Base-by-base conservation (phyloP, 495 filamentous ascomycete species). In the Xylaria castorea region DNA sequence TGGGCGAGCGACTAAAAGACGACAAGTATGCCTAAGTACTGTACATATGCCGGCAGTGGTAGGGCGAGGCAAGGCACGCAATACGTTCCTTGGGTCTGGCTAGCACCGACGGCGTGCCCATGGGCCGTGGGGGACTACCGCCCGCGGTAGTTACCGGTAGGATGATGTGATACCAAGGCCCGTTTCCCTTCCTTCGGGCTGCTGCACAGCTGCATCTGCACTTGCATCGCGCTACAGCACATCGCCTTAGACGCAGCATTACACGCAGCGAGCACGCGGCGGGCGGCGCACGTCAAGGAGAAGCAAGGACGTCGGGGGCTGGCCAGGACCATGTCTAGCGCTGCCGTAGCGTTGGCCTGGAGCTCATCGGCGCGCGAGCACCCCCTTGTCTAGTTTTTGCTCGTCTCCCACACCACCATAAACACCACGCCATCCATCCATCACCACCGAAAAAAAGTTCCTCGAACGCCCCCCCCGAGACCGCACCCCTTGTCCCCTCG, bases 351-450 rank as follows among this genome's bases (percentile, higher is more conserved):
- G 70, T 72, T 72, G 63, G 62, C 53, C 62, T 48, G 70, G 70
- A 38, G 60, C 36, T 71, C 69, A 16, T 71, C 70, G 70, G 50
- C 69, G 51, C 69, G 61, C 46, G 69, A 72, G 57, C 62, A 66
- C 71, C 74, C 76, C 77, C 77, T 79, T 79, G 77, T 79, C 77
- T 79, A 79, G 77, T 77, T 68, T 73, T 50, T 72, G 72, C 70
- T 25, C 42, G 75, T 79, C 77, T 79, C 64, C 77, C 77, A 79
- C 77, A 77, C 77, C 72, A 75, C 74, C 71, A 51, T 22, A 73
- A 67, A 67, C 63, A 32, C 65, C 50, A 72, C 68, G 51, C 68
- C 38, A 48, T 57, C 64, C 40, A 22, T 51, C 64, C 44, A 72
- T 53, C 73, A 73, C 38, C 60, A 38, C 64, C 38, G 12, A 53